A percentile compares a stretch with the other conserved stretches of the same genome.
phyloP scores from a whole-genome alignment of 2,329 filamentous ascomycete genomes.

The Lachnellula cervina region DNA sequence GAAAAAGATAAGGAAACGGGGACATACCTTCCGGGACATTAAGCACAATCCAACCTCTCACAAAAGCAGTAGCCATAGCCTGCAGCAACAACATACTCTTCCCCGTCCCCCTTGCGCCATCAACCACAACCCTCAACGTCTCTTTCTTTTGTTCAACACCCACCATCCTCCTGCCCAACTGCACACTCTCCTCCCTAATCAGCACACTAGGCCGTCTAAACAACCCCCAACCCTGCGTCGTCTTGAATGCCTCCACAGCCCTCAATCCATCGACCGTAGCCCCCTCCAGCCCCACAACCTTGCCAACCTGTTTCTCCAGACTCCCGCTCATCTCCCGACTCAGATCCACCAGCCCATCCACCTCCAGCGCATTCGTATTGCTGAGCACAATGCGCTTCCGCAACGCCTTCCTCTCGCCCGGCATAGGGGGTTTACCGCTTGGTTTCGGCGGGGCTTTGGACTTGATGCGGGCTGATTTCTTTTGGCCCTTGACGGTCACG shows the following conservation, averaged over 20 bases:
- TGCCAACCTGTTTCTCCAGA: constrained; percentile 54
- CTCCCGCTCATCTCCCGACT: constrained; percentile 49
- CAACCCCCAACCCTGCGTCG: constrained; percentile 79
- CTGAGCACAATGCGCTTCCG: constrained; percentile 86
- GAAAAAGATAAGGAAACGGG: background rate
- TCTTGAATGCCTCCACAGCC: constrained; percentile 85
- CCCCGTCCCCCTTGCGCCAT: constrained; percentile 68
- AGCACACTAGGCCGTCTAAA: constrained; percentile 79
- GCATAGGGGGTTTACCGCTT: constrained; percentile 50
- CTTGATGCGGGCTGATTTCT: constrained; percentile 35
- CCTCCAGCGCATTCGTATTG: constrained; percentile 86
- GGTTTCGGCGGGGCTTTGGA: constrained; percentile 39
- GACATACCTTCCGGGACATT: constrained; percentile 79
- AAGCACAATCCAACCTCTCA: constrained; percentile 85
- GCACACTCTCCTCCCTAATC: constrained; percentile 71
- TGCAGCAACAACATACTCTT: constrained; percentile 87
- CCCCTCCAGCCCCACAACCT: constrained; percentile 65
- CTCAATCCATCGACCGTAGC: constrained; percentile 73
- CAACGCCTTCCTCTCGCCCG: constrained; percentile 80
- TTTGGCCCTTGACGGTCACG: constrained; percentile 1
- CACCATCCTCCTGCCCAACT: constrained; percentile 61
- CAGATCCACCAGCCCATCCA: constrained; percentile 62
- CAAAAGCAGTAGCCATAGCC: constrained; percentile 72
- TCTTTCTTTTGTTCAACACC: constrained; percentile 48
- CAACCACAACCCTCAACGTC: constrained; percentile 61